Base-by-base conservation (phyloP, 148 eudicot species). In the Beta vulgaris region DNA sequence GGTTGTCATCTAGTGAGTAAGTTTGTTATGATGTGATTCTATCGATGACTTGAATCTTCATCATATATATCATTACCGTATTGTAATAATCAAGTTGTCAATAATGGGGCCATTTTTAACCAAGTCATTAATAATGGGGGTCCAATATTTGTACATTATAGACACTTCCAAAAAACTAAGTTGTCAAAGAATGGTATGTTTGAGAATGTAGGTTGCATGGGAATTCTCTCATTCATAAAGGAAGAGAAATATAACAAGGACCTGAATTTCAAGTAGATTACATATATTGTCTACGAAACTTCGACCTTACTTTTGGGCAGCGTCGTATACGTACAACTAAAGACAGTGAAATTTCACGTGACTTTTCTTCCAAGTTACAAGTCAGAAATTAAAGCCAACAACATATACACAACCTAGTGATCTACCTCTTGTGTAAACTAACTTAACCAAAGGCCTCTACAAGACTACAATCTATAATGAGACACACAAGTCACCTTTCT, bases 131-230 rank as follows among this genome's bases (percentile, higher is more conserved):
- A 64, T 26, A 34, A n/a, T 16, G 39, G 26, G 69, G 61, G 58
- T 60, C 48, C 35, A 59, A n/a, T 58, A 10, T 69, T 58, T 59
- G 60, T n/a, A 76, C 63, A 53, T 16, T 25, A 4, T n/a, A 42
- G 8, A 31, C 5, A n/a, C n/a, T n/a, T n/a, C n/a, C 16, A 19
- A 25, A 32, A 8, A 43, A 62, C 74, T 32, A 77, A 58, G 35
- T 65, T 69, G 79, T 69, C 74, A 69, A 76, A 69, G 63, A 46
- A 66, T 68, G 19, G 66, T 2, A 64, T 36, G 37, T 16, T 32
- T 31, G 34, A 62, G 51, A 51, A 64, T 75, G 53, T 65, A 36
- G 44, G 77, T 46, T 62, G 18, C 69, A 48, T 64, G 44, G 51
- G 25, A 13, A 34, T 63, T 21, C 4, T 19, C 25, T 51, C 55